phyloP scores from a whole-genome alignment of 345 rosid genomes.

The Citropsis articulata region DNA sequence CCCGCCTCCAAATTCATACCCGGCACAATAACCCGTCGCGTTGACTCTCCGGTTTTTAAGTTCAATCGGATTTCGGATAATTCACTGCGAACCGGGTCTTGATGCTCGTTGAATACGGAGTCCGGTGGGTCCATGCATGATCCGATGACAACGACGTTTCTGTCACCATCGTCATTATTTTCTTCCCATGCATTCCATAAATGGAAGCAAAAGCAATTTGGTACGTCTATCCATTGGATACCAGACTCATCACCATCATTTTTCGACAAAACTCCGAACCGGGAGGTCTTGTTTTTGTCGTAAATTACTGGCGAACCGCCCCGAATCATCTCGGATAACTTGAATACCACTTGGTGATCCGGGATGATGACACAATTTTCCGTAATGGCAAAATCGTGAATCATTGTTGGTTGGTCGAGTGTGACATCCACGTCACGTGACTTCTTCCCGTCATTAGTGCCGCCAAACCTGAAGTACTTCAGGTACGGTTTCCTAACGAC shows the following conservation, averaged over 20 bases:
- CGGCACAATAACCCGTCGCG: slow-evolving; percentile 31
- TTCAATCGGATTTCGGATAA: slow-evolving; percentile 57
- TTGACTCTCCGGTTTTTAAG: slow-evolving; percentile 42
- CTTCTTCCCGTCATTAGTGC: slow-evolving; percentile 34
- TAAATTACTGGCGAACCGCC: slow-evolving; percentile 77
- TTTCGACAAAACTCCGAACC: slow-evolving; percentile 51
- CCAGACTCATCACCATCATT: slow-evolving; percentile 37
- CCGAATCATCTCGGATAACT: slow-evolving; percentile 55
- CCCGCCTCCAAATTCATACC: slow-evolving; percentile 68
- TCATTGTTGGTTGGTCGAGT: slow-evolving; percentile 54
- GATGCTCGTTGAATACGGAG: slow-evolving; percentile 52
- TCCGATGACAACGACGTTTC: slow-evolving; percentile 45
- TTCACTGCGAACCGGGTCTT: slow-evolving; percentile 28
- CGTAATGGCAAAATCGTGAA: slow-evolving; percentile 74
- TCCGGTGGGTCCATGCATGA: slow-evolving; percentile 82
- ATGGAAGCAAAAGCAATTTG: slow-evolving; percentile 67
- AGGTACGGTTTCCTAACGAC: slow-evolving; percentile 52
- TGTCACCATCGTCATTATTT: slow-evolving; percentile 28
- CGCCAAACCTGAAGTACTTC: slow-evolving; percentile 49
- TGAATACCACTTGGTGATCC: slow-evolving; percentile 79
- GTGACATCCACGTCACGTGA: slow-evolving; percentile 47
- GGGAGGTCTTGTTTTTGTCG: slow-evolving; percentile 42
- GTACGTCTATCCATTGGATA: slow-evolving; percentile 55
- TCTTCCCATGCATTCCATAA: slow-evolving; percentile 86
- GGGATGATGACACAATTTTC: slow-evolving; percentile 52